Base-by-base conservation (phyloP, 805 yeast genomes). In the Scheffersomyces stipitis region DNA sequence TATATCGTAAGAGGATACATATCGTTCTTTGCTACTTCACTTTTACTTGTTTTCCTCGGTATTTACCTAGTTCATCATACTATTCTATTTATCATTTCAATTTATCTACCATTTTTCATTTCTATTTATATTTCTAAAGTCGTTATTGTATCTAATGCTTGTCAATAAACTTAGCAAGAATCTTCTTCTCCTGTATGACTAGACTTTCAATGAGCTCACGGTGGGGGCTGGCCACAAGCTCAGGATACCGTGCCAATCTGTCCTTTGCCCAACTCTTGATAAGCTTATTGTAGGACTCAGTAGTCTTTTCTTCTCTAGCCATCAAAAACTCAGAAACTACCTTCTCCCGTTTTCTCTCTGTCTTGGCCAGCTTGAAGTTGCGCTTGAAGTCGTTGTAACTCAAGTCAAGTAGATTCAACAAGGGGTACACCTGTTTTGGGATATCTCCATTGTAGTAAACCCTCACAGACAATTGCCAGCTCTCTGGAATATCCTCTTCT, bases 381-480 rank as follows among this genome's bases (percentile, higher is more conserved):
- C 43, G 40, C 36, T 51, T 45, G 36, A 65, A 65, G 4, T 48
- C 29, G 15, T 45, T 49, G 48, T 53, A 56, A 3, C 62, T 58
- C 47, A 66, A 42, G n/a, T 44, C 41, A 10, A 67, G 18, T 15
- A 64, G 41, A 20, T 48, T 48, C 12, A 60, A 34, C 3, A 62
- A 36, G 0, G 79, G 75, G 43, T 60, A 62, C 0, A 80, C 65
- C n/a, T 70, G 60, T 2, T 55, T 53, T 0, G 79, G 62, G 8
- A 75, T 70, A 15, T 56, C 58, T 1, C 83, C 86, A 31, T 65
- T 56, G 30, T 45, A 54, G 3, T 42, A 42, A 13, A 78, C 45
- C 30, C 59, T 57, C 16, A 74, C 54, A 26, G 74, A 69, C 30
- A 70, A 51, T 30, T 73, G 57, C 81, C 82, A 68, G 16, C 66